Conservation (phyloP, 192 early-diverging fungal species). For the Entomortierella beljakovae region DNA sequence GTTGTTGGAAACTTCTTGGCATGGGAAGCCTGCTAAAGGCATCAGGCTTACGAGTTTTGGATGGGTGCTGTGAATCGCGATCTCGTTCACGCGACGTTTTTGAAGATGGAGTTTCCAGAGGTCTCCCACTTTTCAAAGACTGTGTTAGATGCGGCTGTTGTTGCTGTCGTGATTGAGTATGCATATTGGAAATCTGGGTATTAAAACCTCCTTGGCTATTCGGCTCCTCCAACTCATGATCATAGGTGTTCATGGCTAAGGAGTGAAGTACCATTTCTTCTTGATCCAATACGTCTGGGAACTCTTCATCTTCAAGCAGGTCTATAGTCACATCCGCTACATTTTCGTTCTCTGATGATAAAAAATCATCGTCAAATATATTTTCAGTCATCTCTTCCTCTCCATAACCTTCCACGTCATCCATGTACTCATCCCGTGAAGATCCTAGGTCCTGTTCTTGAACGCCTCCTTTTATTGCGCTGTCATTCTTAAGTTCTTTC, state of each 20-base stretch:
- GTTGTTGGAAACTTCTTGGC: conserved; percentile 38
- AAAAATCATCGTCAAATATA: conserved; percentile 36
- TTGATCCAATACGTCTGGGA: conserved; percentile 41
- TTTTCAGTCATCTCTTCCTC: conserved; percentile 21
- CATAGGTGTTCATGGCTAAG: conserved; percentile 40
- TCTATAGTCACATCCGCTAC: conserved; percentile 57
- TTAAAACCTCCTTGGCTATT: neutral
- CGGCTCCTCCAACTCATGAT: conserved; percentile 40
- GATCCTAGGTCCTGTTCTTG: conserved; percentile 14
- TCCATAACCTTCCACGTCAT: conserved; percentile 31
- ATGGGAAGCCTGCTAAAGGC: conserved; percentile 41
- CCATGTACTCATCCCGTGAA: conserved; percentile 41
- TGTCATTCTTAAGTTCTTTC: conserved; percentile 47
- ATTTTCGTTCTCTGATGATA: conserved; percentile 53
- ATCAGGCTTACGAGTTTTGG: conserved; percentile 43
- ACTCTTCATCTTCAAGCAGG: conserved; percentile 51
- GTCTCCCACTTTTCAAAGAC: neutral
- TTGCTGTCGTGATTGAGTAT: neutral
- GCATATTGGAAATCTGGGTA: neutral
- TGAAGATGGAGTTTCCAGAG: conserved; percentile 9
- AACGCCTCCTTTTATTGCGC: conserved; percentile 10
- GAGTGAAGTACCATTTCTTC: conserved; percentile 46
- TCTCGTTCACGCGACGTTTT: conserved; percentile 11
- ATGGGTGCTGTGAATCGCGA: conserved; percentile 21
- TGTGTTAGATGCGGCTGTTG: conserved; percentile 18